phyloP scores from a whole-genome alignment of 2,329 filamentous ascomycete species.

The Talaromyces sp. region DNA sequence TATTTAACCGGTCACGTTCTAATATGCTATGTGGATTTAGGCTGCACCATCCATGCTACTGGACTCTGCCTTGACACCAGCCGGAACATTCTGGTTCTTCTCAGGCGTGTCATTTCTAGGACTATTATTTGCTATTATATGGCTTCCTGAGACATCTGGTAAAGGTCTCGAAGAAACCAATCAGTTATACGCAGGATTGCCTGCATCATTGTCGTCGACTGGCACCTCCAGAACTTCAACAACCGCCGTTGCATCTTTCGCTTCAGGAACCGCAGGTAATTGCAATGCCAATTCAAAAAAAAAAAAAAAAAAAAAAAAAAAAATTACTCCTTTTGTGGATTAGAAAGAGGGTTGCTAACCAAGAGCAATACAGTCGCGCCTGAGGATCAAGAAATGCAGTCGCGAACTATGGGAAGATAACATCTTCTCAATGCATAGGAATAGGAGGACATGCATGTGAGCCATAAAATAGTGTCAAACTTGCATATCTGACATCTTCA shows the following conservation, averaged over 20 bases:
- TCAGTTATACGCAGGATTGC: background rate
- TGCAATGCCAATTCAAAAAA: too few relatives aligned
- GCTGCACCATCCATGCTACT: slow-evolving; percentile 7
- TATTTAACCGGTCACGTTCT: background rate
- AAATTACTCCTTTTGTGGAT: too few relatives aligned
- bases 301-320: too few relatives aligned
- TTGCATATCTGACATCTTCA: too few relatives aligned
- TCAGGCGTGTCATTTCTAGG: slow-evolving; percentile 1
- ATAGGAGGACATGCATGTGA: too few relatives aligned
- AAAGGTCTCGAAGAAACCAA: slow-evolving; percentile 6
- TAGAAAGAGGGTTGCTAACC: too few relatives aligned
- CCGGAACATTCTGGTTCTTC: slow-evolving; percentile 11
- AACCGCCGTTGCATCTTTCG: background rate
- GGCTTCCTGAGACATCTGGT: slow-evolving; percentile 6
- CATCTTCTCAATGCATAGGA: too few relatives aligned
- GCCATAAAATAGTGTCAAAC: too few relatives aligned
- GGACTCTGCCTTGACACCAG: background rate
- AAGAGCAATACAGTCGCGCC: too few relatives aligned
- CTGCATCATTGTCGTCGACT: background rate
- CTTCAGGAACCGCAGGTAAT: too few relatives aligned
- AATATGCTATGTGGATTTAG: background rate
- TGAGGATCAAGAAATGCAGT: too few relatives aligned
- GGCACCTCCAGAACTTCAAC: background rate
- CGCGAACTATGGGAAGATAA: too few relatives aligned
- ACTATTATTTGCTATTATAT: background rate